These are phyloP conservation scores for Naganishia vaughanmartiniae DNA, from an alignment of 768 basidiomycete genomes.

Conservation along the genomic window DNA sequence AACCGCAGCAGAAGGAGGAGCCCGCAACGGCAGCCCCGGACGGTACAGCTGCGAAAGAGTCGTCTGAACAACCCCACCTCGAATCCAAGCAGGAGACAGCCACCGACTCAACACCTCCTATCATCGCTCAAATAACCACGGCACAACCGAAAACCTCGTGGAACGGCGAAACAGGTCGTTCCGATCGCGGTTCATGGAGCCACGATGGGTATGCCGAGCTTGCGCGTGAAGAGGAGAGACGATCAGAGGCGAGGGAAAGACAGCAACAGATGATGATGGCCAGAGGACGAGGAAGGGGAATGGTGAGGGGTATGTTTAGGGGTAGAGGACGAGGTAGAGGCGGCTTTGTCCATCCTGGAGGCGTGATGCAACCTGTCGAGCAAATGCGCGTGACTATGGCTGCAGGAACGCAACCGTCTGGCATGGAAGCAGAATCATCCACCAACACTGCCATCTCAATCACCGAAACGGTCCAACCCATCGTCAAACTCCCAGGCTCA, in stretches of 20 bases:
- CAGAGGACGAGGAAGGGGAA: conserved; percentile 8
- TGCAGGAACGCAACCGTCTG: not conserved
- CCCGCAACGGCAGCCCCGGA: not conserved
- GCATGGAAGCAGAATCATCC: not conserved
- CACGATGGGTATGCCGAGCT: conserved; percentile 88
- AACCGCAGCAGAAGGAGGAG: conserved; percentile 8
- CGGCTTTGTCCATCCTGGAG: not conserved
- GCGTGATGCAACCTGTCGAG: not conserved
- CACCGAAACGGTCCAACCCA: not conserved
- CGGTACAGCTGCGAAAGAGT: not conserved
- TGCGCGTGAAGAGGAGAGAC: conserved; percentile 68
- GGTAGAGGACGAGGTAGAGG: conserved; percentile 22
- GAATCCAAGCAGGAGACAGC: conserved; percentile 3
- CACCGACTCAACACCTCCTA: not conserved
- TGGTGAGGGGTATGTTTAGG: conserved; percentile 25
- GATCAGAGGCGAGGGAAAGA: conserved; percentile 38
- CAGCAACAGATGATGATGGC: conserved; percentile 10
- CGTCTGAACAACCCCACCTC: not conserved
- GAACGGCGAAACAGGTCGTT: conserved; percentile 18
- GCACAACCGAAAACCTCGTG: not conserved
- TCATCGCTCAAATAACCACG: conserved; percentile 63
- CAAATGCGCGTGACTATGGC: not conserved
- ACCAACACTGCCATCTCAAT: not conserved
- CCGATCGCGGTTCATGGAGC: conserved; percentile 58
- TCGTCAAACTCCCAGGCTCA: conserved; percentile 28